Base-by-base conservation (phyloP, 495 filamentous ascomycete genomes). In the Neurospora sp. region DNA sequence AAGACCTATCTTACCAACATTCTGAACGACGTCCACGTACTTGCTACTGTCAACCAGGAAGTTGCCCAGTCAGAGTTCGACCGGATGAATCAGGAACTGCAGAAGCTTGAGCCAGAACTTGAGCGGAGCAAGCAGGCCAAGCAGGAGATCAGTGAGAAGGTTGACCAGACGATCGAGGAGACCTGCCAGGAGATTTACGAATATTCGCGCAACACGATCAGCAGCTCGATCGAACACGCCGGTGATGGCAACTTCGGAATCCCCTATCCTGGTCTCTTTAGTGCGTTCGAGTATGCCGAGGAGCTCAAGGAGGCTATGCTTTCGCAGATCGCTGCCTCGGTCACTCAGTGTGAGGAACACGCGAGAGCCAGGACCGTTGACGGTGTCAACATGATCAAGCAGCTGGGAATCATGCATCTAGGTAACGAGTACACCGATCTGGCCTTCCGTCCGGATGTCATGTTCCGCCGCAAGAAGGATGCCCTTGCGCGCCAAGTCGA, bases 1-100 rank as follows among this genome's bases (percentile, higher is more conserved):
- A 94, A 93, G 82, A 98, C 94, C 5, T 99, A 98, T 77, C 90
- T 99, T n/a, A 85, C 94, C 75, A 98, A 99, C 79, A 88, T 98
- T 48, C 87, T 99, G 59, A 89, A 91, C 69, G 96, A 98, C 79
- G 81, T 99, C 20, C 87, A 93, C 74, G 89, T 88, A 10, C 85
- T 99, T 46, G 95, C 95, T 3, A 88, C 88, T 0, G 93, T 98
- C 77, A 99, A 99, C 81, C 85, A 89, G 44, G 94, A 97, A 73
- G 89, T 97, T 37, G 94, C 93, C 27, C 89, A 94, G 75, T 86
- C 90, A 8, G 96, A 98, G 80, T 86, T 98, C 20, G 91, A 97
- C 73, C 89, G 94, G 54, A 93, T 98, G 10, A 89, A 87, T 5
- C 88, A 88, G 76, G 94, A 97, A 74, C 83, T 98, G 39, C 85